phyloP scores from a whole-genome alignment of 805 yeast genomes.

The Phaffomyces thermotolerans region DNA sequence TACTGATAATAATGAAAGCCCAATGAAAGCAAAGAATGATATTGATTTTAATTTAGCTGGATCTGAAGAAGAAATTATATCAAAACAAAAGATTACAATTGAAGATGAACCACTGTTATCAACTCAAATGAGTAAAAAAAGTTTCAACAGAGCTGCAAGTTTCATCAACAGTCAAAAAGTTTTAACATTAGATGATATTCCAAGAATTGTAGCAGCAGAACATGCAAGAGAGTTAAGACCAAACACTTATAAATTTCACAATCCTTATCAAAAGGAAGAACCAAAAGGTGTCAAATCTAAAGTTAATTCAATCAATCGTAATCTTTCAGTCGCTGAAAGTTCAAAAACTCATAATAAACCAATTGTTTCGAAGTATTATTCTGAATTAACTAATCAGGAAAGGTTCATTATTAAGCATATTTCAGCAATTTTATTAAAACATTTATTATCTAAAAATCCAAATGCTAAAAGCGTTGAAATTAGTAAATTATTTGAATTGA shows the following conservation, averaged over 20 bases:
- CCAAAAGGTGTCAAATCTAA: conserved; percentile 17
- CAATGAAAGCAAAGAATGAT: background rate
- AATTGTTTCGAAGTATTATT: conserved; percentile 42
- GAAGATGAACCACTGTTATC: conserved; percentile 38
- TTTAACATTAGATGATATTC: conserved; percentile 90
- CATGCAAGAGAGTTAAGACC: conserved; percentile 93
- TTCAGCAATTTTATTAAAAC: conserved; percentile 45
- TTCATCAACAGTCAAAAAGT: conserved; percentile 75
- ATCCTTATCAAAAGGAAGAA: conserved; percentile 25
- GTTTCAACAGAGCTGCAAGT: conserved; percentile 60
- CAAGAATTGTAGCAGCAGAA: conserved; percentile 93
- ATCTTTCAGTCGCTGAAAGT: conserved; percentile 8
- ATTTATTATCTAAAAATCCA: conserved; percentile 19
- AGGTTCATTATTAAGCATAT: conserved; percentile 52
- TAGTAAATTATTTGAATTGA: conserved; percentile 24
- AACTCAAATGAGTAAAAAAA: conserved; percentile 39
- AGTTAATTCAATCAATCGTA: conserved; percentile 13
- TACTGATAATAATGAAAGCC: conserved; percentile 15
- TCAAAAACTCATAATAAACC: conserved; percentile 1
- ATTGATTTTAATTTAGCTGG: background rate
- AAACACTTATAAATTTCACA: conserved; percentile 82
- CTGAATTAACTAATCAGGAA: conserved; percentile 54
- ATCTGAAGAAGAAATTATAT: conserved; percentile 15
- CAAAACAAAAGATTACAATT: conserved; percentile 22
- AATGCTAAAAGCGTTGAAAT: conserved; percentile 33